phyloP scores from a whole-genome alignment of 768 basidiomycete species.

The Ramaria rubella region DNA sequence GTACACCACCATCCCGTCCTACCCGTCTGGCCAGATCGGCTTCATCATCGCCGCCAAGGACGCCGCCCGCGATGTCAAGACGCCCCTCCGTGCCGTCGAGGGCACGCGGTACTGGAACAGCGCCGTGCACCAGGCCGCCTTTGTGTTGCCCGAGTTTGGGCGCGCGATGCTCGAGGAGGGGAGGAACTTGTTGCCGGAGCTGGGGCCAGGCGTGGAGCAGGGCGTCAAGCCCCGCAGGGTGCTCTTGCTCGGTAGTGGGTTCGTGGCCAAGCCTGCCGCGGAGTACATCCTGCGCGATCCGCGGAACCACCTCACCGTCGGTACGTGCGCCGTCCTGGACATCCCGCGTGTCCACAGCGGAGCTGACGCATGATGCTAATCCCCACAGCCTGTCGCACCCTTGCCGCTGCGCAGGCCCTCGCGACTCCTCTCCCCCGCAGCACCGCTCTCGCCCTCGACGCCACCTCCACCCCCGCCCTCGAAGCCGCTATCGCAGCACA shows the following conservation, averaged over 20 bases:
- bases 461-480: constrained; percentile 56
- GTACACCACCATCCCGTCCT: constrained; percentile 94
- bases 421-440: constrained; percentile 61
- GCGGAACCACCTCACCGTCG: constrained; percentile 63
- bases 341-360: not conserved
- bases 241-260: constrained; percentile 89
- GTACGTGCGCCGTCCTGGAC: constrained; percentile 32
- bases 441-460: constrained; percentile 77
- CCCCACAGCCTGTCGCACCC: constrained; percentile 74
- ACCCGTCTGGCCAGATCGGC: constrained; percentile 97
- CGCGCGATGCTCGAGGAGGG: constrained; percentile 67
- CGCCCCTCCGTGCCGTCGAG: constrained; percentile 64
- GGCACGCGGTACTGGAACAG: constrained; percentile 81
- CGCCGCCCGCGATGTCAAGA: constrained; percentile 54
- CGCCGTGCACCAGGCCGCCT: constrained; percentile 72
- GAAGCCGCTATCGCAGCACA: constrained; percentile 76
- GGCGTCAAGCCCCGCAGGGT: constrained; percentile 41
- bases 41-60: constrained; percentile 87
- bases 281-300: constrained; percentile 85
- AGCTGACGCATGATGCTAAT: not conserved
- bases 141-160: constrained; percentile 90
- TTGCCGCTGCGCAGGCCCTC: constrained; percentile 66
- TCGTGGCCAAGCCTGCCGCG: constrained; percentile 93
- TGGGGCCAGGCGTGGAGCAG: constrained; percentile 55
- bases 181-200: constrained; percentile 62